These are phyloP conservation scores for Theileria orientalis DNA, from an alignment of 169 alveolate species.

Conservation along the genomic window DNA sequence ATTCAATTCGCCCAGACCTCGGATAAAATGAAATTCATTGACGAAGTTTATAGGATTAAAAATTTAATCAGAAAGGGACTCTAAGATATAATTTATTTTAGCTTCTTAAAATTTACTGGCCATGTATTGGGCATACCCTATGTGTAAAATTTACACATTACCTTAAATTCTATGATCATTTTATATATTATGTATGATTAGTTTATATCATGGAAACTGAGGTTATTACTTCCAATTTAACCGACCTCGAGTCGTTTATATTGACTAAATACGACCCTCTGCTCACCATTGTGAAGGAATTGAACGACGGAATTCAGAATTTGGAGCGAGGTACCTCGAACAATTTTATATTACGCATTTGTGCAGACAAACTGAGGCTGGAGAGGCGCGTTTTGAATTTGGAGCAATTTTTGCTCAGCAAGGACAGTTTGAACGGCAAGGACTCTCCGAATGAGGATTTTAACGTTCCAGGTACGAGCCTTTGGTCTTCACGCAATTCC, in stretches of 20 bases:
- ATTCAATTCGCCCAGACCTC: slow-evolving; percentile 54
- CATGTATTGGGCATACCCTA: slow-evolving; percentile 5
- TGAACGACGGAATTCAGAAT: slow-evolving; percentile 83
- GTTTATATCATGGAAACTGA: slow-evolving; percentile 7
- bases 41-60: slow-evolving; percentile 24
- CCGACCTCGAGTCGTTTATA: slow-evolving; percentile 70
- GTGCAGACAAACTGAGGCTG: slow-evolving; percentile 60
- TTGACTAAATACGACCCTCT: slow-evolving; percentile 88
- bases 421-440: slow-evolving; percentile 6
- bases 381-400: slow-evolving; percentile 67
- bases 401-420: slow-evolving; percentile 52
- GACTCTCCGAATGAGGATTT: slow-evolving; percentile 11
- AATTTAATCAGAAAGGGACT: slow-evolving; percentile 18
- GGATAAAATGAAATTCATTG: slow-evolving; percentile 29
- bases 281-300: slow-evolving; percentile 84
- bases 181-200: not conserved
- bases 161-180: not conserved
- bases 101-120: not conserved
- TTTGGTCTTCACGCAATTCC: not conserved
- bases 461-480: slow-evolving; percentile 34
- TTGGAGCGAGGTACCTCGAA: slow-evolving; percentile 79
- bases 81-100: not conserved
- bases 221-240: slow-evolving; percentile 31
- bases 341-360: not conserved
- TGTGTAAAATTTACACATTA: slow-evolving; percentile 7